Percentiles rank a stretch among this genome's conserved stretches.
Evolutionary conservation across 2,329 filamentous ascomycete genomes (phyloP).

Genomic region (Talaromyces sp.): DNA sequence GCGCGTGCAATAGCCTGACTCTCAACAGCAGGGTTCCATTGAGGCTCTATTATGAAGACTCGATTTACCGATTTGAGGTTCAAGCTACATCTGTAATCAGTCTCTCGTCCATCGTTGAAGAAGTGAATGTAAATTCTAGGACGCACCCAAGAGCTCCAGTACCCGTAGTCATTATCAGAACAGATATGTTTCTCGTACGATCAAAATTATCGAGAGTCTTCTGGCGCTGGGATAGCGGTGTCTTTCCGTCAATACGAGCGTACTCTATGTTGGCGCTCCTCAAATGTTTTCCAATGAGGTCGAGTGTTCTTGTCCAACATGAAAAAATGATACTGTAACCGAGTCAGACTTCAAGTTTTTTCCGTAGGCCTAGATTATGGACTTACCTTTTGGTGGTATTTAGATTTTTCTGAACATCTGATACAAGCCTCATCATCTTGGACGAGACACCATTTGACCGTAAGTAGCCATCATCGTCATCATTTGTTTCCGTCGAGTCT

Average conservation of each 20-base stretch:
- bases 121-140: neutral
- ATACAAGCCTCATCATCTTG: conserved; percentile 35
- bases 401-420: conserved; percentile 31
- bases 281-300: conserved; percentile 31
- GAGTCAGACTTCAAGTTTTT: neutral
- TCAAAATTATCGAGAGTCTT: conserved; percentile 41
- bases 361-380: neutral
- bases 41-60: conserved; percentile 53
- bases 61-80: conserved; percentile 51
- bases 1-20: conserved; percentile 52
- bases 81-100: conserved; percentile 31
- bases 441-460: conserved; percentile 30
- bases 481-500: neutral
- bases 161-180: conserved; percentile 54
- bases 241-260: conserved; percentile 47
- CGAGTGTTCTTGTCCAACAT: conserved; percentile 46
- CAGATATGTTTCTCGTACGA: conserved; percentile 22
- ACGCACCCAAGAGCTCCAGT: conserved; percentile 51
- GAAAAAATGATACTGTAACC: conserved; percentile 46
- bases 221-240: conserved; percentile 36
- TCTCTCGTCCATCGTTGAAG: neutral
- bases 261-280: neutral
- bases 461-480: conserved; percentile 21
- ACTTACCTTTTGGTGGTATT: conserved; percentile 29
- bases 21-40: conserved; percentile 56